These are phyloP conservation scores for Hippophae rhamnoides DNA, from an alignment of 306 rosid species.

Conservation along the genomic window DNA sequence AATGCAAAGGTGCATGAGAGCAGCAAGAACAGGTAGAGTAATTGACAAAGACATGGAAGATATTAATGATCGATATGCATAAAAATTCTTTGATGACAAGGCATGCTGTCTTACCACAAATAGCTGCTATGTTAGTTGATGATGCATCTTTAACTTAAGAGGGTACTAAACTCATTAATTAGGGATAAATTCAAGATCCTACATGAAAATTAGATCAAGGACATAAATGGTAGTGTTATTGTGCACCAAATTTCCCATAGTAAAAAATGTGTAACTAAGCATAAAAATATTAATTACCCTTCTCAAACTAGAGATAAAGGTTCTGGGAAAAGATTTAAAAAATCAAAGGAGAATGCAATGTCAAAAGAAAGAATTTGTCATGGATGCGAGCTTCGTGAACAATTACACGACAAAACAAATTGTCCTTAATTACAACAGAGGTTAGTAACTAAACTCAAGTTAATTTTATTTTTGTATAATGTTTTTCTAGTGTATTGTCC, in stretches of 20 bases:
- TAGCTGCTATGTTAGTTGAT: neutral
- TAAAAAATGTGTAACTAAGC: too few species aligned
- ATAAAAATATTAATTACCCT: neutral
- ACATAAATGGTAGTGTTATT: neutral
- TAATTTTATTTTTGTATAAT: too few species aligned
- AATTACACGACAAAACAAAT: constrained; percentile 1
- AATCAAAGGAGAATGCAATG: neutral
- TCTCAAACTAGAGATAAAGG: neutral
- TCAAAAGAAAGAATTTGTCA: neutral
- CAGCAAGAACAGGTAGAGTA: neutral
- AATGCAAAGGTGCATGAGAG: neutral
- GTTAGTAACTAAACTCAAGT: too few species aligned
- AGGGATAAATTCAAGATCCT: neutral
- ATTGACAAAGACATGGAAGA: neutral
- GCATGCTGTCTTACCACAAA: neutral
- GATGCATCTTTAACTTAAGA: neutral
- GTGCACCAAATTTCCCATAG: neutral
- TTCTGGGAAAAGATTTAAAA: neutral
- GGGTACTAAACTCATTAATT: neutral
- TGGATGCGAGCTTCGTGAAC: neutral
- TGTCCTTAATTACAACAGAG: constrained; percentile 11
- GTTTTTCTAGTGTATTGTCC: too few species aligned
- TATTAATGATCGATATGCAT: neutral
- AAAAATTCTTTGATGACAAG: neutral
- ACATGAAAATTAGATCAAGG: neutral